These are phyloP conservation scores for Holtermannia corniformis DNA, from an alignment of 768 basidiomycete genomes.

Conservation along the genomic window DNA sequence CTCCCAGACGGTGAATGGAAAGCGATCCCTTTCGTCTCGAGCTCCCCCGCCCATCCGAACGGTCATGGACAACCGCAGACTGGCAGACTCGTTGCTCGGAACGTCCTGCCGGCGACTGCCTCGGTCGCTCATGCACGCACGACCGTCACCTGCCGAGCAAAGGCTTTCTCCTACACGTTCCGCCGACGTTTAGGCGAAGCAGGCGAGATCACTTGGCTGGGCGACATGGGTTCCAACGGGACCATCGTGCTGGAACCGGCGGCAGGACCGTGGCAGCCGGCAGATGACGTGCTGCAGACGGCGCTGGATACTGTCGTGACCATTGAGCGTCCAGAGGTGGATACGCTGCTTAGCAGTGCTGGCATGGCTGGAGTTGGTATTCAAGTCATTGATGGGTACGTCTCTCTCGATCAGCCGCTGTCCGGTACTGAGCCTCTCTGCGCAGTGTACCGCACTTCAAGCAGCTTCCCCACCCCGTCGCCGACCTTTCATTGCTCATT, in stretches of 20 bases:
- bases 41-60: too few relatives aligned
- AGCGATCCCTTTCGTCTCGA: background rate
- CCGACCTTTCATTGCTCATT: too few relatives aligned
- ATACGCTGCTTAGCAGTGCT: too few relatives aligned
- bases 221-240: conserved; percentile 25
- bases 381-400: background rate
- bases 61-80: too few relatives aligned
- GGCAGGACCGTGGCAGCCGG: background rate
- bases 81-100: background rate
- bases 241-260: conserved; percentile 1
- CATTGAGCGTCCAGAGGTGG: background rate
- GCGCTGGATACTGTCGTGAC: background rate
- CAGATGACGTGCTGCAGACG: background rate
- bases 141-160: background rate
- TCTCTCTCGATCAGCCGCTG: background rate
- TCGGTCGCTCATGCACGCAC: background rate
- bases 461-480: too few relatives aligned
- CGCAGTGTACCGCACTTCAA: too few relatives aligned
- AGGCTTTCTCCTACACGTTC: conserved; percentile 20
- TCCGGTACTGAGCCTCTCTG: too few relatives aligned
- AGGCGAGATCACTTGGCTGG: conserved; percentile 27
- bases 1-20: conserved; percentile 2
- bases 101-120: background rate
- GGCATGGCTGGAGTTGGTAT: background rate
- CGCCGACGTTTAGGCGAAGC: conserved; percentile 8